Percentiles rank a stretch among this genome's conserved stretches.
Evolutionary conservation across 2,329 filamentous ascomycete species (phyloP).

Genomic region (Aspergillus ochraceus): DNA sequence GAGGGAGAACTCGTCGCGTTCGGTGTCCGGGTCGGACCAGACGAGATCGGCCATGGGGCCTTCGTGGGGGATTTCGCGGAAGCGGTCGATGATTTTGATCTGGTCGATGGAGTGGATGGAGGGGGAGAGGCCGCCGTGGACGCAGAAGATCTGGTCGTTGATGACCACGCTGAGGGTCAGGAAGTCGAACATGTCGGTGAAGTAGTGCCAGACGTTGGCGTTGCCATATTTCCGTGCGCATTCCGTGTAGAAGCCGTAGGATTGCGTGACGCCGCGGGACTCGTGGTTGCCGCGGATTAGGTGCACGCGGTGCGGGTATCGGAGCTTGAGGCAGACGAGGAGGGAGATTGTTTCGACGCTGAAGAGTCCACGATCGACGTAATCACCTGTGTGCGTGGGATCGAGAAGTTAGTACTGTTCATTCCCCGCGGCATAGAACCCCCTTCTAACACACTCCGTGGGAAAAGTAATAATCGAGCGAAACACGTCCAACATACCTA

Average conservation of each 20-base stretch:
- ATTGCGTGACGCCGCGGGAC: constrained; percentile 95
- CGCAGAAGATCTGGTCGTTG: constrained; percentile 98
- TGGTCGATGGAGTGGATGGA: constrained; percentile 98
- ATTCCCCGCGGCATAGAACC: no score
- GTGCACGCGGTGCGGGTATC: constrained; percentile 94
- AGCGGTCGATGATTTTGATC: constrained; percentile 99
- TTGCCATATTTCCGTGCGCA: constrained; percentile 98
- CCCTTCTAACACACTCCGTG: no score
- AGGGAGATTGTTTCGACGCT: constrained; percentile 98
- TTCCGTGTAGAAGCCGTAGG: constrained; percentile 98
- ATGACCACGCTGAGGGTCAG: constrained; percentile 95
- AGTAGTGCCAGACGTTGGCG: constrained; percentile 98
- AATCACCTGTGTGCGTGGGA: constrained; percentile 68
- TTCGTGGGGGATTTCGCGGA: constrained; percentile 97
- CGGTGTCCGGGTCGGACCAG: constrained; percentile 97
- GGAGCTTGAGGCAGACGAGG: constrained; percentile 92
- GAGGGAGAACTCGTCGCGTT: constrained; percentile 93
- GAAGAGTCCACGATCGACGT: constrained; percentile 97
- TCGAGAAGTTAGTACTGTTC: not conserved
- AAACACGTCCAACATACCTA: constrained; percentile 60
- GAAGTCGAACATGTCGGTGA: constrained; percentile 99
- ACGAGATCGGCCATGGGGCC: constrained; percentile 99
- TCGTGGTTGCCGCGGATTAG: constrained; percentile 98
- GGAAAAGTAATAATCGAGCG: not conserved
- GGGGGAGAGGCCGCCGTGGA: constrained; percentile 86